These are phyloP conservation scores for Rhododendron simsii DNA, from an alignment of 148 eudicot species.

Conservation along the genomic window DNA sequence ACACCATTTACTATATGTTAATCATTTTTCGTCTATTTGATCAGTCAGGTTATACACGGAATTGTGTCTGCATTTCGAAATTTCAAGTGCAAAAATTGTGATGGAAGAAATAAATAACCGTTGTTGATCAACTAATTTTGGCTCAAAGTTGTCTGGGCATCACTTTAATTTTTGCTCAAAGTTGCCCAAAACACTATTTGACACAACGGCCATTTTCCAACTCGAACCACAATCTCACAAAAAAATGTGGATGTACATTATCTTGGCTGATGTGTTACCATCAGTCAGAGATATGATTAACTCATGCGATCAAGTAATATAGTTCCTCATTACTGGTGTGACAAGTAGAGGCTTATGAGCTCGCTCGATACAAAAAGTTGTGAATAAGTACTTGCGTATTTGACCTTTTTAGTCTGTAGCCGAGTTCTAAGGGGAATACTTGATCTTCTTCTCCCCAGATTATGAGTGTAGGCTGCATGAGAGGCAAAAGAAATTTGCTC, in stretches of 20 bases:
- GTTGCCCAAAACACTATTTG: neutral
- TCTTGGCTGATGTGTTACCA: neutral
- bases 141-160: too few species aligned
- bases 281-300: neutral
- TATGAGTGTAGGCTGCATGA: conserved; percentile 69
- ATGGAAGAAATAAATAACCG: neutral
- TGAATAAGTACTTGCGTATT: neutral
- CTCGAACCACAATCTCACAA: neutral
- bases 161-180: neutral
- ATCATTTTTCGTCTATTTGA: neutral
- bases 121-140: neutral
- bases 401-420: conserved; percentile 63
- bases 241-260: neutral
- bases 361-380: neutral
- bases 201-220: neutral
- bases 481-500: neutral
- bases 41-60: neutral
- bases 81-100: neutral
- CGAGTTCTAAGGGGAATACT: conserved; percentile 73
- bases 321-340: neutral
- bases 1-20: neutral
- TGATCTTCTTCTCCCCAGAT: conserved; percentile 83
- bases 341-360: neutral
- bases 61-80: neutral
- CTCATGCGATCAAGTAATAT: neutral